phyloP scores from a whole-genome alignment of 306 rosid species.

The Rubus idaeus region DNA sequence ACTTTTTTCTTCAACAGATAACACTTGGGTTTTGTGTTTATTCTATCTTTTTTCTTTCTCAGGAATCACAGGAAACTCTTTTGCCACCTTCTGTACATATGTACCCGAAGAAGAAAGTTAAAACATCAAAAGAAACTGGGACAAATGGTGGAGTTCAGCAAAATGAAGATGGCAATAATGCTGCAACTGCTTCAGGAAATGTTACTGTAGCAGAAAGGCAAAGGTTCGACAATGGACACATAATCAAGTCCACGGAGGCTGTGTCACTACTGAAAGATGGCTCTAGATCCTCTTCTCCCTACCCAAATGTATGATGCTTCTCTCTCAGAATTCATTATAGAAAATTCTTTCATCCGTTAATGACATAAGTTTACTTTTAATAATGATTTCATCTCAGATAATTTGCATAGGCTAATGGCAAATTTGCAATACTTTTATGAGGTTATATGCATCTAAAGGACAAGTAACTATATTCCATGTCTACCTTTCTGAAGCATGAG shows the following conservation, averaged over 20 bases:
- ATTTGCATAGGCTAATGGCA: neutral
- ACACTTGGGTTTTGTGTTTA: neutral
- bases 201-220: slow-evolving; percentile 33
- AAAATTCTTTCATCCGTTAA: neutral
- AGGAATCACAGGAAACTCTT: slow-evolving; percentile 79
- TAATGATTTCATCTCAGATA: neutral
- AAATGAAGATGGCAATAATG: slow-evolving; percentile 30
- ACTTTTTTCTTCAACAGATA: neutral
- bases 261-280: slow-evolving; percentile 33
- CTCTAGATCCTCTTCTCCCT: slow-evolving; percentile 53
- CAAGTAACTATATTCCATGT: neutral
- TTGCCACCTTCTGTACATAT: slow-evolving; percentile 83
- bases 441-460: neutral
- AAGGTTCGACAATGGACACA: slow-evolving; percentile 27
- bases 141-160: slow-evolving; percentile 52
- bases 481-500: neutral
- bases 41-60: slow-evolving; percentile 27
- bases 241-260: slow-evolving; percentile 36
- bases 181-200: slow-evolving; percentile 30
- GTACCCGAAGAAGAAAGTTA: slow-evolving; percentile 49
- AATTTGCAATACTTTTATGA: neutral
- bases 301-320: slow-evolving; percentile 57
- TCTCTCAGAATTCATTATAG: neutral
- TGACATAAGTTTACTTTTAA: too few species aligned
- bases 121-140: slow-evolving; percentile 44